Evolutionary conservation across 1,284 basidiomycete species (phyloP).

Genomic region (Pseudozyma sp.): DNA sequence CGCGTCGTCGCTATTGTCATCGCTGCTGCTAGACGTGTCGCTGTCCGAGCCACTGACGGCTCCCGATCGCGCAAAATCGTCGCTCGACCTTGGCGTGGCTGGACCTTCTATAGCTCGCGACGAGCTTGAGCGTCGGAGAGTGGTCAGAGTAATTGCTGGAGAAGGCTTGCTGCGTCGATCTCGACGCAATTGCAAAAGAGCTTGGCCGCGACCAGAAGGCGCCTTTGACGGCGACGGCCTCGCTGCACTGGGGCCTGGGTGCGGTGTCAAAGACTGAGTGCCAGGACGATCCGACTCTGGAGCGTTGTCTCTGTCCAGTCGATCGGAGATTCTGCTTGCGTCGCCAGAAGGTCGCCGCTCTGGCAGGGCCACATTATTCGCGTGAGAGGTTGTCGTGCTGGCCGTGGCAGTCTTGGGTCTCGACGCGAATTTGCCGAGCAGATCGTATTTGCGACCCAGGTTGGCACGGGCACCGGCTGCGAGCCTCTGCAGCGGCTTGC

Average conservation of each 20-base stretch:
- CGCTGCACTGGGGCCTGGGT: slow-evolving; percentile 3
- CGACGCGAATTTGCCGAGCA: slow-evolving; percentile 44
- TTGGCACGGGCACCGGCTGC: slow-evolving; percentile 21
- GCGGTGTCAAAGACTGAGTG: slow-evolving; percentile 6
- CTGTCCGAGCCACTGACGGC: slow-evolving; percentile 13
- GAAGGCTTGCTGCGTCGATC: slow-evolving; percentile 22
- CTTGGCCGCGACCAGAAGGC: slow-evolving; percentile 20
- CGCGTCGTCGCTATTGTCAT: slow-evolving; percentile 31
- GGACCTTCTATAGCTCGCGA: slow-evolving; percentile 14
- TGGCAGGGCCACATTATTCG: slow-evolving; percentile 2
- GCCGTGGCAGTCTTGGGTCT: slow-evolving; percentile 23
- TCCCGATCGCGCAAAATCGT: slow-evolving; percentile 21
- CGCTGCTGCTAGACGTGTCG: slow-evolving; percentile 17
- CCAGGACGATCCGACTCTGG: slow-evolving; percentile 1
- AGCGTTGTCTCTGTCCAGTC: slow-evolving; percentile 7
- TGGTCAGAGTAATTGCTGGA: slow-evolving; percentile 4
- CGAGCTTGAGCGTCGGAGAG: slow-evolving; percentile 7
- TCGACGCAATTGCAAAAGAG: slow-evolving; percentile 27
- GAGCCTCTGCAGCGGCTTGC: slow-evolving; percentile 33
- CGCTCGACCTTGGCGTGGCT: slow-evolving; percentile 45
- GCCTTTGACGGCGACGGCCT: slow-evolving; percentile 13
- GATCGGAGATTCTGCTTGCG: slow-evolving; percentile 1
- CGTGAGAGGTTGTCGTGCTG: not conserved
- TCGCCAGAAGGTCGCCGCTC: slow-evolving; percentile 7
- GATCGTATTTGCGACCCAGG: slow-evolving; percentile 41